Conservation (phyloP, 1,284 basidiomycete genomes). For the Fomitiporia mediterranea region DNA sequence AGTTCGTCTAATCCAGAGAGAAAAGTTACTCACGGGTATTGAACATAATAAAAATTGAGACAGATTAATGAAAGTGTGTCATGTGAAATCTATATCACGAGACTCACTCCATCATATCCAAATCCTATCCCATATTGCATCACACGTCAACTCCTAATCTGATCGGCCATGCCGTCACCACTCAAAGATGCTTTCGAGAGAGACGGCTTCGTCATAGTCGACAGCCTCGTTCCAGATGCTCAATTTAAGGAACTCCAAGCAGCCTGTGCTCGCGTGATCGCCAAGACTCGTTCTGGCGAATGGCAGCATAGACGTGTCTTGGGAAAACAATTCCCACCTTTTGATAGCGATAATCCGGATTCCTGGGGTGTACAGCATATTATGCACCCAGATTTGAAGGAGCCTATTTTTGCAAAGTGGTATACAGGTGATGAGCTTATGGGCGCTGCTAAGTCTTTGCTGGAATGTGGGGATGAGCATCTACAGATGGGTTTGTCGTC, state of each 20-base stretch:
- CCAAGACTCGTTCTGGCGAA: constrained; percentile 52
- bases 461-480: constrained; percentile 53
- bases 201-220: constrained; percentile 70
- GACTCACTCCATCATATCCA: too few relatives aligned
- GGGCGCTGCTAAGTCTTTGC: constrained; percentile 43
- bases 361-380: constrained; percentile 80
- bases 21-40: too few relatives aligned
- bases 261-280: constrained; percentile 51
- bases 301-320: constrained; percentile 74
- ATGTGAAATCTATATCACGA: too few relatives aligned
- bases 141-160: too few relatives aligned
- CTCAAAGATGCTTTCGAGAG: constrained; percentile 7
- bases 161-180: not conserved
- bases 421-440: constrained; percentile 60
- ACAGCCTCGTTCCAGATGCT: constrained; percentile 46
- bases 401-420: constrained; percentile 59
- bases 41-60: too few relatives aligned
- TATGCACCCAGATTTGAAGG: constrained; percentile 69
- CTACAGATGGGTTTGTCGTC: constrained; percentile 62
- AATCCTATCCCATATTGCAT: too few relatives aligned
- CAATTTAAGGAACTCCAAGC: constrained; percentile 40
- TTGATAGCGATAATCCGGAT: constrained; percentile 53
- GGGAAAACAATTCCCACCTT: constrained; percentile 82
- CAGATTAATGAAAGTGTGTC: too few relatives aligned
- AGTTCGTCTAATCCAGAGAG: too few relatives aligned